These are phyloP conservation scores for Phytophthora vignae DNA, from an alignment of 352 stramenopile genomes.

Conservation along the genomic window DNA sequence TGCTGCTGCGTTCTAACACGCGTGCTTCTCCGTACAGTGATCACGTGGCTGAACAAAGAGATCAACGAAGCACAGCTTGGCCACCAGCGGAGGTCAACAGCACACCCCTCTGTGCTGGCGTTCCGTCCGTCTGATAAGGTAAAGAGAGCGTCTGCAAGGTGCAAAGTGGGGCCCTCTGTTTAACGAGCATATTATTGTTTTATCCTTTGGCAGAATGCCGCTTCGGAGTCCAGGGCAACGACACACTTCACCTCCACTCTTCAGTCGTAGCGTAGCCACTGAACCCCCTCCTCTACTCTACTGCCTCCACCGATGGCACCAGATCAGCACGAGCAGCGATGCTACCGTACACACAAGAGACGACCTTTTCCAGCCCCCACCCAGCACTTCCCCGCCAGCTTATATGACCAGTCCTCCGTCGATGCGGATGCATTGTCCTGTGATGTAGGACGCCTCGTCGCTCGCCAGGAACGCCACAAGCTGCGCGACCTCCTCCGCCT, in stretches of 20 bases:
- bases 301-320: constrained; percentile 20
- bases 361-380: not conserved
- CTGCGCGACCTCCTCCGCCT: constrained; percentile 76
- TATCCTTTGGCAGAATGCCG: constrained; percentile 16
- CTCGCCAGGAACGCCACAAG: constrained; percentile 84
- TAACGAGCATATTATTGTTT: not conserved
- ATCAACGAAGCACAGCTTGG: constrained; percentile 91
- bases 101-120: constrained; percentile 75
- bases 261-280: constrained; percentile 32
- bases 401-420: constrained; percentile 85
- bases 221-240: constrained; percentile 24
- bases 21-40: constrained; percentile 54
- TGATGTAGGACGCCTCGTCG: constrained; percentile 86
- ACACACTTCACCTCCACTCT: constrained; percentile 29
- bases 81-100: constrained; percentile 63
- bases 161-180: not conserved
- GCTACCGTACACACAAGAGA: not conserved
- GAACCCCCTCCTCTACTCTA: constrained; percentile 12
- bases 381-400: not conserved
- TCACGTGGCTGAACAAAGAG: constrained; percentile 92
- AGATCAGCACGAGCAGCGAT: constrained; percentile 18
- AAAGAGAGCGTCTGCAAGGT: not conserved
- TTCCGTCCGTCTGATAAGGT: constrained; percentile 70
- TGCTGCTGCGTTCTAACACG: not conserved
- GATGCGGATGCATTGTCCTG: constrained; percentile 82